Evolutionary conservation across 768 basidiomycete genomes (phyloP).

Genomic region (Postia placenta): DNA sequence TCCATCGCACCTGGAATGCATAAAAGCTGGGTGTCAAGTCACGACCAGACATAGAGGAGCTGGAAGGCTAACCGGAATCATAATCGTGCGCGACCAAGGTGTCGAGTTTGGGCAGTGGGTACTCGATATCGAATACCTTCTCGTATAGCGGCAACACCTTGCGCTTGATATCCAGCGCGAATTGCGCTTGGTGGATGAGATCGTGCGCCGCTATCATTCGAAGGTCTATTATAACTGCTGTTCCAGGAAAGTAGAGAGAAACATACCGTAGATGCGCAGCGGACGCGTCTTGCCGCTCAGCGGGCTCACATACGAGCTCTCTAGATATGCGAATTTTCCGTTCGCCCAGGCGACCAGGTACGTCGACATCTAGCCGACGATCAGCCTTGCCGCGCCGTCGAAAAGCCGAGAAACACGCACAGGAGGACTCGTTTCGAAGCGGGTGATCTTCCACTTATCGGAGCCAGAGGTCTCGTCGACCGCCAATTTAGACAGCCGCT

Average conservation of each 20-base stretch:
- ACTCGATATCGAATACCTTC: constrained; percentile 86
- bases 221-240: constrained; percentile 3
- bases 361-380: constrained; percentile 74
- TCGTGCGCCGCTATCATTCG: constrained; percentile 78
- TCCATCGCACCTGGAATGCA: constrained; percentile 83
- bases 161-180: constrained; percentile 83
- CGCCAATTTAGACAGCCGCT: constrained; percentile 39
- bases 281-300: constrained; percentile 76
- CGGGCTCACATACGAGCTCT: constrained; percentile 72
- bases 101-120: constrained; percentile 91
- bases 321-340: constrained; percentile 67
- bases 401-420: no score
- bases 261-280: constrained; percentile 72
- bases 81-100: constrained; percentile 87
- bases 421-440: constrained; percentile 77
- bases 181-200: constrained; percentile 76
- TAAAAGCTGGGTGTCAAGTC: no score
- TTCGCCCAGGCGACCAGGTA: constrained; percentile 89
- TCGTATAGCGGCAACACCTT: constrained; percentile 87
- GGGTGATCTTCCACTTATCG: constrained; percentile 72
- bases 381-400: no score
- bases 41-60: no score
- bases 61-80: constrained; percentile 65
- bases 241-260: constrained; percentile 2
- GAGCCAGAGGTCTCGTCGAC: constrained; percentile 22